Base-by-base conservation (phyloP, 495 filamentous ascomycete species). In the Penicillium nucicola region DNA sequence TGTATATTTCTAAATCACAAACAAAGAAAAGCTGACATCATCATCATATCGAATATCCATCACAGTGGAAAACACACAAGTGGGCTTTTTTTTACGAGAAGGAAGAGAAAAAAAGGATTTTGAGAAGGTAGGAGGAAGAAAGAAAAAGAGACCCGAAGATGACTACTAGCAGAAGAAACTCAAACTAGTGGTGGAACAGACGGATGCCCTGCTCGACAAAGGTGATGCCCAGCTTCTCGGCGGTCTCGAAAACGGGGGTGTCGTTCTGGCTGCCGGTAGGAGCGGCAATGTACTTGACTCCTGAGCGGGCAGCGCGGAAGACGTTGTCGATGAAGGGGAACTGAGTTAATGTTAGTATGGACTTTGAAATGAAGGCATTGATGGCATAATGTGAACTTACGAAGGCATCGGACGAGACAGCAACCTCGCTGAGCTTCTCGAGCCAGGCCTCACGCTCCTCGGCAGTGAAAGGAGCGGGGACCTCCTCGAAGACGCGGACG, bases 291-390 rank as follows among this genome's bases (percentile, higher is more conserved):
- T 96, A 98, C 76, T 96, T 97, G 54, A 82, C 92, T 18, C 93
- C 93, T 17, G 89, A 95, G 53, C 89, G 79, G 44, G 79, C 82
- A 35, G 90, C 89, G 49, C 93, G 82, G 81, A 92, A 95, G 52
- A 98, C 86, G 60, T 98, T 98, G 79, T 97, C 93, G 57, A 89
- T 87, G 77, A 98, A 98, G 47, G 93, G 93, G 84, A 97, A 97
- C 88, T 92, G 40, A 13, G 38, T 19, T 14, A 38, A 11, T 0
- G 42, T 47, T 28, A 61, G 54, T 52, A 57, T 52, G n/a, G n/a
- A n/a, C 35, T 50, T 14, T 28, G 4, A 42, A 36, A 46, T 30
- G 20, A 31, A 43, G 41, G 20, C 2, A 9, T 8, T 8, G 25
- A 9, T 28, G 25, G 25, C 2, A 50, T 48, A n/a, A 25, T 34